A percentile compares a stretch with the other conserved stretches of the same genome.
Conservation (phyloP, 2,329 filamentous ascomycete genomes). For the Herpotrichia juniperi region DNA sequence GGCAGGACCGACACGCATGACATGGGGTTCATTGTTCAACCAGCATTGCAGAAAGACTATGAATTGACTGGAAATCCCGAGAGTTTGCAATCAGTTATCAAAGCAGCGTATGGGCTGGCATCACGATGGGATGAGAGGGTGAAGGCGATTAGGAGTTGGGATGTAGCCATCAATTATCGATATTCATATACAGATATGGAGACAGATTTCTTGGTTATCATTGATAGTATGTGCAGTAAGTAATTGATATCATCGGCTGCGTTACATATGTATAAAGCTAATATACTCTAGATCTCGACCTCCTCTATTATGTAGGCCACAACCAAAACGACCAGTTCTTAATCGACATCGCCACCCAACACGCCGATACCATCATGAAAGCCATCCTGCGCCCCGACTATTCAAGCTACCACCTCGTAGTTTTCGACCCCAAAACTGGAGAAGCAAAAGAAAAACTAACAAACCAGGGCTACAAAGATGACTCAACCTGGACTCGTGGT, state of each 20-base stretch:
- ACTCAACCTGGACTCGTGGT: conserved; percentile 55
- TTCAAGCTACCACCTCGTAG: conserved; percentile 53
- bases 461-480: conserved; percentile 54
- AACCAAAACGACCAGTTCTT: conserved; percentile 34
- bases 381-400: conserved; percentile 43
- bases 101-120: conserved; percentile 53
- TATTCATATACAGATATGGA: conserved; percentile 45
- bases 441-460: conserved; percentile 54
- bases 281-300: conserved; percentile 41
- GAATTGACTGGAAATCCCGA: conserved; percentile 50
- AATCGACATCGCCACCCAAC: conserved; percentile 45
- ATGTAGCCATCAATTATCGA: conserved; percentile 46
- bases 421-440: conserved; percentile 53
- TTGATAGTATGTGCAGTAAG: conserved; percentile 51
- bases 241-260: neutral
- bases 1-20: conserved; percentile 59
- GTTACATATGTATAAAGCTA: neutral
- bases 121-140: conserved; percentile 50
- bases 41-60: conserved; percentile 55
- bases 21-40: conserved; percentile 61
- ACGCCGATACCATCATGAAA: conserved; percentile 45
- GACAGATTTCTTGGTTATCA: conserved; percentile 49
- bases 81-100: conserved; percentile 50
- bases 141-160: conserved; percentile 58
- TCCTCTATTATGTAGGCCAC: conserved; percentile 46